Conservation (phyloP, 345 rosid species). For the Pugionium cornutum region DNA sequence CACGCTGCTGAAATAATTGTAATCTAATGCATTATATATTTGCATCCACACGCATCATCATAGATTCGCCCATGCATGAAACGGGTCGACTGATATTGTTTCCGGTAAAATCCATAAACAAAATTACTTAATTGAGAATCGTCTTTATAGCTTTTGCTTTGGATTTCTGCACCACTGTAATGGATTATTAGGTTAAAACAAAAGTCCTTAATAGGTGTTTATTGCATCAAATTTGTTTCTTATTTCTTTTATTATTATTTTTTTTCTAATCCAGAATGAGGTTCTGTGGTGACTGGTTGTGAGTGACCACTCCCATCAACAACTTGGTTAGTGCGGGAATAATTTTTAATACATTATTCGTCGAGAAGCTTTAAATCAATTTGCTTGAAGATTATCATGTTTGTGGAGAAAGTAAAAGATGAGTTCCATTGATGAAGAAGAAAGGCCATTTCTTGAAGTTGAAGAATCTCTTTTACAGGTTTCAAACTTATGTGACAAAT, state of each 20-base stretch:
- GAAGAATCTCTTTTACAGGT: conserved; percentile 58
- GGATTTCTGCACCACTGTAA: too few species aligned
- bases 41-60: too few species aligned
- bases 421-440: conserved; percentile 55
- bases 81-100: too few species aligned
- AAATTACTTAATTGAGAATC: too few species aligned
- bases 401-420: conserved; percentile 22
- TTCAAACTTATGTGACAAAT: background rate
- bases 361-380: conserved; percentile 9
- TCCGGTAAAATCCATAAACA: too few species aligned
- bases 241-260: background rate
- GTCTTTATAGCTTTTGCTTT: too few species aligned
- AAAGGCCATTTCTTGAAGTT: conserved; percentile 38
- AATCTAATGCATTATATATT: too few species aligned
- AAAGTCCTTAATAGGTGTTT: too few species aligned
- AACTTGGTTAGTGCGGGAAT: conserved; percentile 26
- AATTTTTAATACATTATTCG: background rate
- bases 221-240: background rate
- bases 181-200: too few species aligned
- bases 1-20: too few species aligned
- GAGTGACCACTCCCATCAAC: conserved; percentile 25
- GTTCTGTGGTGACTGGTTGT: conserved; percentile 24
- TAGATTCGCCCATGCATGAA: too few species aligned
- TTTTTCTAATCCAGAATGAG: conserved; percentile 9
- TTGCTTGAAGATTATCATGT: conserved; percentile 12